Percentiles rank a stretch among this genome's conserved stretches.
phyloP scores from a whole-genome alignment of 257 asterid genomes.

The Solanum bulbocastanum region DNA sequence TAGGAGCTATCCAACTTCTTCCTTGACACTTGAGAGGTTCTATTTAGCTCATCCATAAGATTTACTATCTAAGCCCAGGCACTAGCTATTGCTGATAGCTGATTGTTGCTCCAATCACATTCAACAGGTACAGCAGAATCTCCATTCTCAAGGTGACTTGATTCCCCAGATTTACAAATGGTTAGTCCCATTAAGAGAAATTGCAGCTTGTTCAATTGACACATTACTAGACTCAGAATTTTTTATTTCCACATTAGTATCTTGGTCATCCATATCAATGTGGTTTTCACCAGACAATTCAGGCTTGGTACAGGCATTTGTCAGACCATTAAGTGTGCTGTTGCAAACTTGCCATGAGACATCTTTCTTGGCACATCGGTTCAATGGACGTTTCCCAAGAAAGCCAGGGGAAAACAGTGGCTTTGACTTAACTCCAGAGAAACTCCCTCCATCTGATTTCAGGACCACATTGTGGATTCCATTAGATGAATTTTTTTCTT shows the following conservation, averaged over 20 bases:
- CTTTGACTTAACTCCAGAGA: conserved; percentile 22
- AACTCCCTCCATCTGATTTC: conserved; percentile 16
- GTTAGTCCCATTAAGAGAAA: conserved; percentile 10
- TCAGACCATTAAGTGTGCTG: conserved; percentile 2
- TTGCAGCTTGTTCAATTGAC: background rate
- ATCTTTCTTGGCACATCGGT: conserved; percentile 9
- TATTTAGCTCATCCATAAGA: conserved; percentile 1
- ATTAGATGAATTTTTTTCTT: conserved; percentile 7
- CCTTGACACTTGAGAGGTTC: background rate
- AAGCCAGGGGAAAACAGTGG: conserved; percentile 60
- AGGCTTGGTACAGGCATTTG: conserved; percentile 6
- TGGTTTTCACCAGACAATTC: conserved; percentile 10
- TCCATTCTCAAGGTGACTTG: conserved; percentile 20
- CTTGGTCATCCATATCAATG: conserved; percentile 5
- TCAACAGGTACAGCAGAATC: conserved; percentile 1
- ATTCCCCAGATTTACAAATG: conserved; percentile 3
- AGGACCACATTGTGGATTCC: conserved; percentile 10
- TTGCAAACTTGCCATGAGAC: background rate
- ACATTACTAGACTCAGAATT: background rate
- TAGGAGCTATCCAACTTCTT: background rate
- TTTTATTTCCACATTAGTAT: background rate
- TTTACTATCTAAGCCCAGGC: background rate
- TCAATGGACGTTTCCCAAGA: conserved; percentile 40
- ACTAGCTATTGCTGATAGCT: background rate
- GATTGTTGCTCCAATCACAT: background rate